Base-by-base conservation (phyloP, 1,284 basidiomycete species). In the Microbotryum silenes-acaulis region DNA sequence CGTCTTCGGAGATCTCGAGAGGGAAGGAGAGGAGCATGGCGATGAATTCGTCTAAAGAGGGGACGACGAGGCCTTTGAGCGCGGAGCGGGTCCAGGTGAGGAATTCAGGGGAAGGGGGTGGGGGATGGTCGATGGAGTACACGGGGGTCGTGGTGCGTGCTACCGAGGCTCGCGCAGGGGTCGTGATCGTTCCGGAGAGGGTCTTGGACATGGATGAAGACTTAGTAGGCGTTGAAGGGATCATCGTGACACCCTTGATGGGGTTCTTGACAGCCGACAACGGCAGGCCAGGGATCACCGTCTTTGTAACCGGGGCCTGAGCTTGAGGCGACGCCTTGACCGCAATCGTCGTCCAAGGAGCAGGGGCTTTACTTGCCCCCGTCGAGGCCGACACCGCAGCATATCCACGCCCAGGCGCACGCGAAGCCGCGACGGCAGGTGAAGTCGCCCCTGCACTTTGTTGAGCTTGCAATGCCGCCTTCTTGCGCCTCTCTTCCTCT, bases 21-120 rank as follows among this genome's bases (percentile, higher is more conserved):
- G 91, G 89, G 80, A 96, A 94, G 2, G 87, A 85, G 29, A 96
- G 67, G 51, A 73, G 71, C 63, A 97, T 93, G 51, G 86, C 84
- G 72, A 90, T 85, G 73, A 96, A 91, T 70, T 96, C 92, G 73
- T 96, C 92, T 56, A 92, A 90, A 91, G 72, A 27, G 67, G 69
- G 61, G 63, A 61, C 61, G 37, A 56, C 18, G 56, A 97, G 78
- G 8, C 92, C 94, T 71, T 88, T 89, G 59, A 99, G 77, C 3
- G 91, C 86, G 63, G 91, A 88, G 69, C 83, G 86, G 70, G 91
- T 80, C 91, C 96, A 97, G 71, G 85, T 86, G 71, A 97, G 78
- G 77, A 98, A 97, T 61, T 98, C 94, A 57, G 79, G 72, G 3
- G 89, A 90, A 12, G 72, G 70, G 20, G 70, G 62, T 46, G 72